phyloP scores from a whole-genome alignment of 1,139 yeast genomes.

The Yamadazyma pseudoaaseri region DNA sequence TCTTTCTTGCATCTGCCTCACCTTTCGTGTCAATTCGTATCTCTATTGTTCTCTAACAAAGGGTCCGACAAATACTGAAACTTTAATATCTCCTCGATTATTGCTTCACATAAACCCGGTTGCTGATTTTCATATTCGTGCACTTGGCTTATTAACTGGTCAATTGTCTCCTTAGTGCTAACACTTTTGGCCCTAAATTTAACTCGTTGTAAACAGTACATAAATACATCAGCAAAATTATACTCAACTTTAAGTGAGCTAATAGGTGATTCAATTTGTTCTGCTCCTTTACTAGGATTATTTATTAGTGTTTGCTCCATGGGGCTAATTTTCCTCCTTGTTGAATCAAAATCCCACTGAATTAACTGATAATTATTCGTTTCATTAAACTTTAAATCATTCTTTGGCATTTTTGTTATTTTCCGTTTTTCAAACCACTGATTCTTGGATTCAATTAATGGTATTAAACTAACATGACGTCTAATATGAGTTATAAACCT shows the following conservation, averaged over 20 bases:
- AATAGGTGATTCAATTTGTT: neutral
- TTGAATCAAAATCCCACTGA: constrained; percentile 23
- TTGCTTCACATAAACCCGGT: constrained; percentile 64
- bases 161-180: constrained; percentile 46
- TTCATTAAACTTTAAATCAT: constrained; percentile 9
- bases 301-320: constrained; percentile 17
- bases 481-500: constrained; percentile 35
- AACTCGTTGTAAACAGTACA: constrained; percentile 34
- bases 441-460: constrained; percentile 16
- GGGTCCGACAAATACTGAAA: constrained; percentile 11
- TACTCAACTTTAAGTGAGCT: neutral
- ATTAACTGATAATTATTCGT: constrained; percentile 9
- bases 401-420: constrained; percentile 9
- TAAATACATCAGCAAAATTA: constrained; percentile 14
- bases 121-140: constrained; percentile 47
- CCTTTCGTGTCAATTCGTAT: no score
- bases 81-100: constrained; percentile 51
- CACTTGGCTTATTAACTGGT: constrained; percentile 35
- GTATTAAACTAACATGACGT: constrained; percentile 11
- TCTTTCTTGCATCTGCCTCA: no score
- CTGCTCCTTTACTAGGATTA: neutral
- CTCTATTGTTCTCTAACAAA: no score
- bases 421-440: constrained; percentile 21
- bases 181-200: constrained; percentile 47
- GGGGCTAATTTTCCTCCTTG: constrained; percentile 10